Conservation (phyloP, 2,329 filamentous ascomycete genomes). For the Aspergillus sp. region DNA sequence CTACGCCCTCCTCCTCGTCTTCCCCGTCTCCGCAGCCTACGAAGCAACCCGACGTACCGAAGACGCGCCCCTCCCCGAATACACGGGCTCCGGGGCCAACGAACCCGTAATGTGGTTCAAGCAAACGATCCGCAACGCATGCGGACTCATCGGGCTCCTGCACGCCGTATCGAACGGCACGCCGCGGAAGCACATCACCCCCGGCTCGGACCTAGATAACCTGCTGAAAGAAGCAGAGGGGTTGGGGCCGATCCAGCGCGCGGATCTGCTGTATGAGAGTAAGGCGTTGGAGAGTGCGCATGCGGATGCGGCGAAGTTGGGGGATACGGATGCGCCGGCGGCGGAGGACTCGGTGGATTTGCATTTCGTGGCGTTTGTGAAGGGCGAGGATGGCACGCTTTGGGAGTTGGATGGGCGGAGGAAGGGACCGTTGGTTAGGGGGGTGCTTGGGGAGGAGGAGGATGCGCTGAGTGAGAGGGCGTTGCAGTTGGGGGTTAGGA, state of each 20-base stretch:
- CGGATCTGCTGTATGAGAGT: constrained; percentile 75
- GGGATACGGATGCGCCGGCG: constrained; percentile 75
- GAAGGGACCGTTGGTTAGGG: constrained; percentile 72
- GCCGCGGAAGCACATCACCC: constrained; percentile 63
- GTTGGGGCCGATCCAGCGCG: constrained; percentile 65
- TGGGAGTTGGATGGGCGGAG: constrained; percentile 80
- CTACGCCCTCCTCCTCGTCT: constrained; percentile 85
- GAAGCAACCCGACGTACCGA: constrained; percentile 74
- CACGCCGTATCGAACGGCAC: constrained; percentile 80
- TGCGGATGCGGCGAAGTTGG: constrained; percentile 70
- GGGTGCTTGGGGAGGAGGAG: constrained; percentile 59
- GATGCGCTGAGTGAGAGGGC: constrained; percentile 76
- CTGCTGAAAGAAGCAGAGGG: constrained; percentile 71
- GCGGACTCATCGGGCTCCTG: constrained; percentile 83
- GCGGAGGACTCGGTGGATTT: constrained; percentile 84
- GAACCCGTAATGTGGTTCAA: constrained; percentile 92
- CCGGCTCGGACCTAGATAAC: constrained; percentile 47
- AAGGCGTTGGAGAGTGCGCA: constrained; percentile 76
- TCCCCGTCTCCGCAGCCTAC: constrained; percentile 79
- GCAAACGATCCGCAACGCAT: constrained; percentile 92
- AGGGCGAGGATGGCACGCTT: constrained; percentile 67
- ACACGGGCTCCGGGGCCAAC: constrained; percentile 64
- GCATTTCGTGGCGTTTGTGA: constrained; percentile 95
- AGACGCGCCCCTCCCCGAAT: constrained; percentile 65
- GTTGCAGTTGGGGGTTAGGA: constrained; percentile 67